Conservation (phyloP, 805 yeast genomes). For the Metschnikowia drakensbergensis region DNA sequence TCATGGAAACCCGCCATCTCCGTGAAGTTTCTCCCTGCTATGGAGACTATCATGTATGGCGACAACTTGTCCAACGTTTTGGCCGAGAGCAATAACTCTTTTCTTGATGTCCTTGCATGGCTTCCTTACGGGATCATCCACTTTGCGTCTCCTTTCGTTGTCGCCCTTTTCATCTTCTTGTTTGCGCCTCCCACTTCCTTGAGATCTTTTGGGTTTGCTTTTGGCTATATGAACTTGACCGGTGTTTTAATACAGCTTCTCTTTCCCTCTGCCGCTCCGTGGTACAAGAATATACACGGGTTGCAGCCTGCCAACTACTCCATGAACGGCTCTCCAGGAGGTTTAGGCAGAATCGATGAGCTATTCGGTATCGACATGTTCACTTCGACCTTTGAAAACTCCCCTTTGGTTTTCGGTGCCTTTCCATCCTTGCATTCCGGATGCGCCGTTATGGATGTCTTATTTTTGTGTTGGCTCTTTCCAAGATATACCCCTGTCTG, state of each 20-base stretch:
- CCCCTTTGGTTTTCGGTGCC: constrained; percentile 95
- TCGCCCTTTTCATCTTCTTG: constrained; percentile 70
- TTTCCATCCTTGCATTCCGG: constrained; percentile 85
- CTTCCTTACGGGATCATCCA: constrained; percentile 90
- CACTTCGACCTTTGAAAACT: constrained; percentile 73
- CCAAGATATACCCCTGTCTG: constrained; percentile 66
- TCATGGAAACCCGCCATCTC: constrained; percentile 81
- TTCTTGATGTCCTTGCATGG: constrained; percentile 88
- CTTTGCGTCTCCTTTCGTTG: constrained; percentile 85
- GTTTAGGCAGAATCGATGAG: constrained; percentile 80
- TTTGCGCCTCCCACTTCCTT: constrained; percentile 90
- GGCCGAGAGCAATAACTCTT: constrained; percentile 63
- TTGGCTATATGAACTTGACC: constrained; percentile 87
- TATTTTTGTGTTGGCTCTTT: constrained; percentile 78
- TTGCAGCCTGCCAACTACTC: constrained; percentile 85
- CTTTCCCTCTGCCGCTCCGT: constrained; percentile 96
- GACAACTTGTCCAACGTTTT: constrained; percentile 81
- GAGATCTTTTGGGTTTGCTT: constrained; percentile 83
- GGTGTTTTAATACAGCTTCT: constrained; percentile 81
- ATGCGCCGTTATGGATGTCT: constrained; percentile 88
- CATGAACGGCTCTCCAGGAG: constrained; percentile 95
- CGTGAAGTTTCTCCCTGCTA: constrained; percentile 83
- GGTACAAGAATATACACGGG: constrained; percentile 87
- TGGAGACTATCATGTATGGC: constrained; percentile 89
- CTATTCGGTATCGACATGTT: constrained; percentile 78